A percentile compares a stretch with the other conserved stretches of the same genome.
These are phyloP conservation scores for Durio zibethinus DNA, from an alignment of 345 rosid species.

Conservation along the genomic window DNA sequence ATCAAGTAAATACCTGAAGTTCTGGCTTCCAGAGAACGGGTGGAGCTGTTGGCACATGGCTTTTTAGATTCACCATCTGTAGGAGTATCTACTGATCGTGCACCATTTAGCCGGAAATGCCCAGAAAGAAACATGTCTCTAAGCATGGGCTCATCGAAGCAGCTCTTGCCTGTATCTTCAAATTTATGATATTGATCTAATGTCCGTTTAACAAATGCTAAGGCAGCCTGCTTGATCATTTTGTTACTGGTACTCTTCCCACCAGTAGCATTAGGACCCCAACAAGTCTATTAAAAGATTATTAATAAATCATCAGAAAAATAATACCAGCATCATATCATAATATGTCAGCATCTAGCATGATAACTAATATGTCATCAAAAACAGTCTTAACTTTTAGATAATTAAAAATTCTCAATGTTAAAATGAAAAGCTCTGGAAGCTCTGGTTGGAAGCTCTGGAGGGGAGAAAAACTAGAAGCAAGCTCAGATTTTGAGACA, in stretches of 20 bases:
- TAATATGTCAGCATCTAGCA: neutral
- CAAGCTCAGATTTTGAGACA: neutral
- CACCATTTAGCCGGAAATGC: slow-evolving; percentile 32
- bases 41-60: slow-evolving; percentile 24
- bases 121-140: slow-evolving; percentile 57
- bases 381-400: neutral
- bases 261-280: slow-evolving; percentile 59
- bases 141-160: slow-evolving; percentile 75
- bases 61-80: slow-evolving; percentile 49
- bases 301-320: slow-evolving; percentile 15
- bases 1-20: slow-evolving; percentile 37
- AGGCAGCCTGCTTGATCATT: slow-evolving; percentile 81
- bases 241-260: slow-evolving; percentile 78
- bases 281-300: slow-evolving; percentile 46
- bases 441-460: neutral
- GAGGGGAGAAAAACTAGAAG: neutral
- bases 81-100: slow-evolving; percentile 36
- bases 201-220: slow-evolving; percentile 72
- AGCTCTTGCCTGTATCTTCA: slow-evolving; percentile 81
- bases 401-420: neutral
- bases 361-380: neutral
- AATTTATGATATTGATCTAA: slow-evolving; percentile 63
- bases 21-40: slow-evolving; percentile 34
- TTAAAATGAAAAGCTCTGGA: neutral
- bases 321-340: neutral